Conservation (phyloP, 2,329 filamentous ascomycete genomes). For the Cordyceps cateniannulata region DNA sequence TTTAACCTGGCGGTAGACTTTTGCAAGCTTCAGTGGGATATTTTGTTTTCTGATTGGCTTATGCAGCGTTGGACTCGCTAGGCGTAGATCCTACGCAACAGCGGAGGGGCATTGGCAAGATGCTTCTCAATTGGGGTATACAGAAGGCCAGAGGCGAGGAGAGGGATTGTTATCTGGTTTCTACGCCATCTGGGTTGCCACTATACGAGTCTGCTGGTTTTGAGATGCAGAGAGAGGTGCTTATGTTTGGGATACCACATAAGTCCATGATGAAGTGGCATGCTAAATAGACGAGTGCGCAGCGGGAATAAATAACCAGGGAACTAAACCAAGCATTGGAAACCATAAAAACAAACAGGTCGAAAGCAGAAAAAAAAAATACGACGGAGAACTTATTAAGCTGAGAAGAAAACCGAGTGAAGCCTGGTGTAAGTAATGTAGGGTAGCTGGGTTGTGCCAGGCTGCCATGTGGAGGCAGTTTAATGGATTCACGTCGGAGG, state of each 20-base stretch:
- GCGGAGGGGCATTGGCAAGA: constrained; percentile 15
- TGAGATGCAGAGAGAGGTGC: constrained; percentile 5
- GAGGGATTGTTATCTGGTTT: constrained; percentile 14
- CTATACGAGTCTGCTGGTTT: constrained; percentile 13
- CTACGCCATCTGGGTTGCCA: constrained; percentile 13
- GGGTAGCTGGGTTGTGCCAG: not conserved
- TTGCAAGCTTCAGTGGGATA: too few relatives aligned
- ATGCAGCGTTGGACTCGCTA: constrained; percentile 15
- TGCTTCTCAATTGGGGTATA: constrained; percentile 16
- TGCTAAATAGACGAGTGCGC: constrained; percentile 6
- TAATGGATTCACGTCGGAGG: constrained; percentile 3
- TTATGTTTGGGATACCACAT: constrained; percentile 12
- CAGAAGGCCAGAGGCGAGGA: constrained; percentile 11
- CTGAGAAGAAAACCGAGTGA: not conserved
- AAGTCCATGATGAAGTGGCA: constrained; percentile 14
- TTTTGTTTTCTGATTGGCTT: not conserved
- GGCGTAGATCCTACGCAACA: constrained; percentile 16
- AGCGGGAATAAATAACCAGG: too few relatives aligned
- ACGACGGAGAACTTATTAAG: rapidly evolving
- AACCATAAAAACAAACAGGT: too few relatives aligned
- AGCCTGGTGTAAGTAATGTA: not conserved
- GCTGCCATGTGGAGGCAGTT: constrained; percentile 1
- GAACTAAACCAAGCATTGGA: not conserved
- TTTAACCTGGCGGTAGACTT: too few relatives aligned
- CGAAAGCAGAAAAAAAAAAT: not conserved